These are phyloP conservation scores for Penicillium sp. DNA, from an alignment of 2,329 filamentous ascomycete genomes.

Conservation along the genomic window DNA sequence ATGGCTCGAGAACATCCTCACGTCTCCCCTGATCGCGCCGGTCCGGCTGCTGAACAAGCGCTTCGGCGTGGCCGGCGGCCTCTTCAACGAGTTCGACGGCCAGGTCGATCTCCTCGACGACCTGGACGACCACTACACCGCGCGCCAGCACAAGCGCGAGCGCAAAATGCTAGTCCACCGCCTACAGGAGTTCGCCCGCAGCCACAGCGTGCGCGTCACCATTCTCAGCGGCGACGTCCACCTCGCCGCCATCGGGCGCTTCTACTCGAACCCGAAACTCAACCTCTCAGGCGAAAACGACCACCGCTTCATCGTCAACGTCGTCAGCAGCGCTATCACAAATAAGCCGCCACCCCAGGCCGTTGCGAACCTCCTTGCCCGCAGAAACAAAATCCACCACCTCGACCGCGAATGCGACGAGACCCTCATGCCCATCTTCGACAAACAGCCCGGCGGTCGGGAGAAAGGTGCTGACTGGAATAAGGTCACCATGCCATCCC, in stretches of 20 bases:
- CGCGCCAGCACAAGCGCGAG: conserved; percentile 85
- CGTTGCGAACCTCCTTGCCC: conserved; percentile 62
- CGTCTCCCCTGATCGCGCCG: conserved; percentile 80
- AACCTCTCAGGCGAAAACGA: conserved; percentile 57
- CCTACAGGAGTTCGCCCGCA: conserved; percentile 58
- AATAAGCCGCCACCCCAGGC: conserved; percentile 65
- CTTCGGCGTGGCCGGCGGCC: conserved; percentile 77
- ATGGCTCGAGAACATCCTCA: conserved; percentile 93
- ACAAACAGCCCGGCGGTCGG: conserved; percentile 56
- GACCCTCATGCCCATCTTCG: conserved; percentile 61
- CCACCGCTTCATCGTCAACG: conserved; percentile 62
- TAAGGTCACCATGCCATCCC: conserved; percentile 75
- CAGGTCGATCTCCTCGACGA: conserved; percentile 63
- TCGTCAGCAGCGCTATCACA: conserved; percentile 63
- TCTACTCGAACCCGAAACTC: conserved; percentile 60
- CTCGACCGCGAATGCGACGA: conserved; percentile 62
- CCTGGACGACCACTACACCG: conserved; percentile 75
- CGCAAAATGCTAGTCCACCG: conserved; percentile 68
- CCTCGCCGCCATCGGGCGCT: conserved; percentile 54
- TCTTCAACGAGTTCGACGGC: conserved; percentile 94
- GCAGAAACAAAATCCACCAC: conserved; percentile 64
- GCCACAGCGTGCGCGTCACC: conserved; percentile 56
- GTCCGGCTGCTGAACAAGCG: conserved; percentile 87
- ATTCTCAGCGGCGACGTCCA: conserved; percentile 64
- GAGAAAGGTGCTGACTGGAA: conserved; percentile 70